These are phyloP conservation scores for Adansonia rubrostipa DNA, from an alignment of 441 rosid genomes.

Conservation along the genomic window DNA sequence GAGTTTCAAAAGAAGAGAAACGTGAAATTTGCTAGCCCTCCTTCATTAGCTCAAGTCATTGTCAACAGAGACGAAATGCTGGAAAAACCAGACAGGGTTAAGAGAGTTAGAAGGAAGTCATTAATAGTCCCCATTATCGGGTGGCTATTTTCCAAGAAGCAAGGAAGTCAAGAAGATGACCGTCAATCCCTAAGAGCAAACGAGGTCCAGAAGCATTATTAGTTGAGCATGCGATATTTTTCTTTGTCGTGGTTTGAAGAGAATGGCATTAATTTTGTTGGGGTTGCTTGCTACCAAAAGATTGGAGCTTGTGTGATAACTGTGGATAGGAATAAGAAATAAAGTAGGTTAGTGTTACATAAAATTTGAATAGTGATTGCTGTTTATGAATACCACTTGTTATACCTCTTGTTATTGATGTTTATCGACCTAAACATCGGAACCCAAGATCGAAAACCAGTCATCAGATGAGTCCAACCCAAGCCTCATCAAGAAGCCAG, in stretches of 20 bases:
- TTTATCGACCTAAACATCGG: neutral
- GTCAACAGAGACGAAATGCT: constrained; percentile 37
- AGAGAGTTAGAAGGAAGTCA: constrained; percentile 42
- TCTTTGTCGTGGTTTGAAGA: neutral
- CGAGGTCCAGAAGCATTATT: constrained; percentile 16
- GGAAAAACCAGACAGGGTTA: constrained; percentile 26
- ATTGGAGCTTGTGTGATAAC: constrained; percentile 13
- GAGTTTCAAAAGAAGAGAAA: constrained; percentile 49
- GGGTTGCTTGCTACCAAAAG: neutral
- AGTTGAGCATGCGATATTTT: neutral
- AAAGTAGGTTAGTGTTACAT: neutral
- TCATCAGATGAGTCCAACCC: neutral
- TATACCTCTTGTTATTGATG: neutral
- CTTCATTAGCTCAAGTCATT: constrained; percentile 54
- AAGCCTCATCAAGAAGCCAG: neutral
- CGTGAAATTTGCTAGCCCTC: constrained; percentile 64
- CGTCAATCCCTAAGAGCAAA: neutral
- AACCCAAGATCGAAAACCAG: neutral
- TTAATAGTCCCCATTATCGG: constrained; percentile 46
- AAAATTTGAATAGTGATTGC: constrained; percentile 1
- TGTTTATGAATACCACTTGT: constrained; percentile 15
- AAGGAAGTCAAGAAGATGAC: constrained; percentile 28
- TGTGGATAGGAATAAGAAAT: neutral
- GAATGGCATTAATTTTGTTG: neutral
- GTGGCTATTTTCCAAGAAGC: constrained; percentile 60